These are phyloP conservation scores for Quercus berberidifolia DNA, from an alignment of 306 rosid species.

Conservation along the genomic window DNA sequence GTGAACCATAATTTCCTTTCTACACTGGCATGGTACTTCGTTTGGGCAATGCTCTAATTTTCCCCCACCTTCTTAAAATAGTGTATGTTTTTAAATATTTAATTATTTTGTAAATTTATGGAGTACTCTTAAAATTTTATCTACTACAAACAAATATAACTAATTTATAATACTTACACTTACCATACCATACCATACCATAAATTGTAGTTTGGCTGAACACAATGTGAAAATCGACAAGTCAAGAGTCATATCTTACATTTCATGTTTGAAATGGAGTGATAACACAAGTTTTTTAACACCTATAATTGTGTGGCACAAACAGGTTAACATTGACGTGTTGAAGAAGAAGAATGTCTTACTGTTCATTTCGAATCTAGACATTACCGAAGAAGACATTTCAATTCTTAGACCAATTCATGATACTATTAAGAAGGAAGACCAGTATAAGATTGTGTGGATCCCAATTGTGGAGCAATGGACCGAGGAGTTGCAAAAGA, in stretches of 20 bases:
- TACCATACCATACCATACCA: no score
- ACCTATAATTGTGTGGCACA: neutral
- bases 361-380: constrained; percentile 46
- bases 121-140: no score
- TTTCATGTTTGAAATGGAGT: neutral
- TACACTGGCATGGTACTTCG: no score
- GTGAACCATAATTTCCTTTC: no score
- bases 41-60: no score
- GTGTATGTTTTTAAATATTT: no score
- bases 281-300: neutral
- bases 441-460: constrained; percentile 58
- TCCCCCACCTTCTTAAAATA: no score
- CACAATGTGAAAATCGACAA: no score
- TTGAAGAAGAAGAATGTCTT: constrained; percentile 42
- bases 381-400: constrained; percentile 46
- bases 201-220: no score
- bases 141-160: no score
- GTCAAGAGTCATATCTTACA: neutral
- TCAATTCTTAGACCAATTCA: constrained; percentile 25
- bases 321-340: constrained; percentile 35
- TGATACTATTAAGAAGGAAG: constrained; percentile 26
- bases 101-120: no score
- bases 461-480: constrained; percentile 57
- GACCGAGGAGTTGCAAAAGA: constrained; percentile 38
- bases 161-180: no score